Conservation (phyloP, 345 rosid species). For the Schrenkiella parvula region DNA sequence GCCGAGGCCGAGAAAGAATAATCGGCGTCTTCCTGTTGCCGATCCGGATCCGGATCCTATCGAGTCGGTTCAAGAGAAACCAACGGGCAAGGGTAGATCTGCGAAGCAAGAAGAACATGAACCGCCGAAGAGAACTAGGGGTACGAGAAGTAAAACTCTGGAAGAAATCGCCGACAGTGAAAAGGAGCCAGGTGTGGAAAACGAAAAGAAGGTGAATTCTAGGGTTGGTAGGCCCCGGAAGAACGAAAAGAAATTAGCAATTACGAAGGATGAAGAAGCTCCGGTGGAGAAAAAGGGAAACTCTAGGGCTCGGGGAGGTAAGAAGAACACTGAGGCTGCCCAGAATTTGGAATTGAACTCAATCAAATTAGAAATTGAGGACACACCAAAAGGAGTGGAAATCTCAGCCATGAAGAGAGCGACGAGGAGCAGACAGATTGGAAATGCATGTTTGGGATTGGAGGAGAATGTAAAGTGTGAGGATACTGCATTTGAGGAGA, state of each 20-base stretch:
- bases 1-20: conserved; percentile 37
- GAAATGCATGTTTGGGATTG: neutral
- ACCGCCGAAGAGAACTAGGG: conserved; percentile 32
- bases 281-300: conserved; percentile 18
- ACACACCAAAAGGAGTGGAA: conserved; percentile 9
- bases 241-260: conserved; percentile 6
- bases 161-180: conserved; percentile 17
- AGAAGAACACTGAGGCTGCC: conserved; percentile 12
- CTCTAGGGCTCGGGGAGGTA: conserved; percentile 24
- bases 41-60: conserved; percentile 19
- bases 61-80: conserved; percentile 12
- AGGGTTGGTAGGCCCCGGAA: conserved; percentile 28
- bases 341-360: conserved; percentile 16
- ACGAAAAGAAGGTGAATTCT: conserved; percentile 4
- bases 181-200: conserved; percentile 10
- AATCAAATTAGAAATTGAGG: conserved; percentile 24
- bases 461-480: conserved; percentile 7
- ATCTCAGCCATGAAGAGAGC: conserved; percentile 20
- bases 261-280: conserved; percentile 18
- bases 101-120: conserved; percentile 16
- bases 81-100: conserved; percentile 5
- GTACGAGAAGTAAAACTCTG: conserved; percentile 17
- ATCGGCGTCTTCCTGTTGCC: conserved; percentile 27
- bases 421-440: conserved; percentile 33
- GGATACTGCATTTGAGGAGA: neutral